Evolutionary conservation across 805 yeast species (phyloP).

Genomic region (Clavispora carvajalis): DNA sequence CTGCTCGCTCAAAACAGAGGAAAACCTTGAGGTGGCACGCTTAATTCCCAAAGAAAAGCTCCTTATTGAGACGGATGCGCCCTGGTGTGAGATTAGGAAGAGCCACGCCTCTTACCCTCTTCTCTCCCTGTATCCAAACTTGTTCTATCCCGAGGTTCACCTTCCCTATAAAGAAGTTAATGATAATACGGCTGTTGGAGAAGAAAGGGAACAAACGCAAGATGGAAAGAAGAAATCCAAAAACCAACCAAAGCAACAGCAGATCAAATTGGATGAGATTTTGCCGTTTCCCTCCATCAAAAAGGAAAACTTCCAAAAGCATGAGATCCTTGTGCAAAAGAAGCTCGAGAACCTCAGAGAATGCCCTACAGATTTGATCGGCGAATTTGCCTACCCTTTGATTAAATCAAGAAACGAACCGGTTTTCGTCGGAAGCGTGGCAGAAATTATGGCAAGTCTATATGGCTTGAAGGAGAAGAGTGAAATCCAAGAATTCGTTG

Average conservation of each 20-base stretch:
- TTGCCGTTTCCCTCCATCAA: constrained; percentile 63
- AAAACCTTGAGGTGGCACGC: constrained; percentile 61
- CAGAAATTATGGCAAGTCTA: constrained; percentile 40
- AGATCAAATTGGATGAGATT: constrained; percentile 39
- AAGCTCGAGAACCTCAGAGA: constrained; percentile 5
- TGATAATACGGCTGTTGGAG: background rate
- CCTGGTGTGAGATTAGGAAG: constrained; percentile 94
- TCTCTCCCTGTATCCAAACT: constrained; percentile 52
- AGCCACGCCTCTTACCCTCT: constrained; percentile 69
- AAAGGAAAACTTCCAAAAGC: constrained; percentile 51
- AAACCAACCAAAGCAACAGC: constrained; percentile 17
- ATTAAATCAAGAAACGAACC: constrained; percentile 92
- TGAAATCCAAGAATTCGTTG: constrained; percentile 30
- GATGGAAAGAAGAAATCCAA: constrained; percentile 5
- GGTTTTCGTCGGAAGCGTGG: constrained; percentile 75
- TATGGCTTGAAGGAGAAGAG: constrained; percentile 23
- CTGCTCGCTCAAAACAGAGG: constrained; percentile 78
- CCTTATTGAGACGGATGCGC: constrained; percentile 92
- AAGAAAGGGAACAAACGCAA: constrained; percentile 1
- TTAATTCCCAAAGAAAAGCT: constrained; percentile 65
- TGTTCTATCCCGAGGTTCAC: constrained; percentile 42
- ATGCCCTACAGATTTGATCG: constrained; percentile 11
- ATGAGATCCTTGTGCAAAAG: constrained; percentile 20
- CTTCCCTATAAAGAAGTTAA: constrained; percentile 2
- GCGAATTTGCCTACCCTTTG: constrained; percentile 39